phyloP scores from a whole-genome alignment of 78 protist genomes.

The Bigelowiella natans region DNA sequence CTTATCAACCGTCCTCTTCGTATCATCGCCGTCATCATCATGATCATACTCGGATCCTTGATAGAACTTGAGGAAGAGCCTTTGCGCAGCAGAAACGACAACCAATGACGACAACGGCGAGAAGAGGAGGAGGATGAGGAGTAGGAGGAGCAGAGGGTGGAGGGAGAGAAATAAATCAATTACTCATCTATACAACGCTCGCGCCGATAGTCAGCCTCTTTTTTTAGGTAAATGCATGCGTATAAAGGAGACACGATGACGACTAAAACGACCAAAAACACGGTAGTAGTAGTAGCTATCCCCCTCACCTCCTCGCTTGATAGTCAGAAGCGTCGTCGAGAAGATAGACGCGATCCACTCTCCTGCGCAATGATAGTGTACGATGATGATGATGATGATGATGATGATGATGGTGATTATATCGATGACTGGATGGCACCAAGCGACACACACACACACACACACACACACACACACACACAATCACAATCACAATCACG shows the following conservation, averaged over 20 bases:
- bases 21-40: not conserved
- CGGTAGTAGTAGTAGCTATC: not conserved
- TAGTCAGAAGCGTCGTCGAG: not conserved
- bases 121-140: not conserved
- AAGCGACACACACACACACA: not conserved
- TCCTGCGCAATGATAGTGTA: not conserved
- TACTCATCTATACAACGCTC: too few relatives aligned
- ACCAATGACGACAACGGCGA: not conserved
- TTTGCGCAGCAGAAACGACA: not conserved
- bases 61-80: not conserved
- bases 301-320: not conserved
- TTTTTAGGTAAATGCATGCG: too few relatives aligned
- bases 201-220: not conserved
- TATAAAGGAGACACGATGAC: too few relatives aligned
- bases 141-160: not conserved
- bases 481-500: not conserved
- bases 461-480: not conserved
- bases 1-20: not conserved
- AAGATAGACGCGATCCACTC: not conserved
- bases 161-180: not conserved
- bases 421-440: not conserved
- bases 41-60: not conserved
- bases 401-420: not conserved
- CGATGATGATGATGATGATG: not conserved
- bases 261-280: not conserved